phyloP scores from a whole-genome alignment of 2,329 filamentous ascomycete species.

The Paecilomyces fulvus region DNA sequence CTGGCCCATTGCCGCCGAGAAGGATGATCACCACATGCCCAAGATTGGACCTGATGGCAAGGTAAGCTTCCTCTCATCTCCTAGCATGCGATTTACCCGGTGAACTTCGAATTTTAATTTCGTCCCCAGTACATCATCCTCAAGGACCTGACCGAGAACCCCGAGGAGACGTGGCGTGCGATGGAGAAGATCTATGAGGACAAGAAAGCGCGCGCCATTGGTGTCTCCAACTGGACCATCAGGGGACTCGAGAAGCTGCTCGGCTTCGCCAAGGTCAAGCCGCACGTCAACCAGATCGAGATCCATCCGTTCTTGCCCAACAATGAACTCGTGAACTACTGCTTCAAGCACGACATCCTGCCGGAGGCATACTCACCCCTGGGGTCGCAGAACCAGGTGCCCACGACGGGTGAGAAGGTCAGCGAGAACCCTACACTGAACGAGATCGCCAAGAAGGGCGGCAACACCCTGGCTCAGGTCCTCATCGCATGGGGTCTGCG shows the following conservation, averaged over 20 bases:
- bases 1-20: constrained; percentile 45
- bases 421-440: constrained; percentile 52
- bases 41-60: constrained; percentile 46
- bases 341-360: constrained; percentile 32
- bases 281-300: constrained; percentile 39
- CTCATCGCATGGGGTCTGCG: constrained; percentile 58
- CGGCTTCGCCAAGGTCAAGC: constrained; percentile 33
- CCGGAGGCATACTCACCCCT: constrained; percentile 37
- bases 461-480: constrained; percentile 52
- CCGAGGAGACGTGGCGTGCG: constrained; percentile 54
- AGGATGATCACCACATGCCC: constrained; percentile 38
- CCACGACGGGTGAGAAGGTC: constrained; percentile 59
- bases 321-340: constrained; percentile 34
- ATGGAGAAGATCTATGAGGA: constrained; percentile 54
- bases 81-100: background rate
- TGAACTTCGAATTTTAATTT: constrained; percentile 6
- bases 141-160: constrained; percentile 58
- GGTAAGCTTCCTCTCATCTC: constrained; percentile 19
- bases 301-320: constrained; percentile 42
- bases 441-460: constrained; percentile 49
- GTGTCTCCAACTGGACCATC: constrained; percentile 68
- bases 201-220: constrained; percentile 61
- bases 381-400: constrained; percentile 61
- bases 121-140: constrained; percentile 50
- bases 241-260: constrained; percentile 40